phyloP scores from a whole-genome alignment of 768 basidiomycete genomes.

The Tricholoma terreum region DNA sequence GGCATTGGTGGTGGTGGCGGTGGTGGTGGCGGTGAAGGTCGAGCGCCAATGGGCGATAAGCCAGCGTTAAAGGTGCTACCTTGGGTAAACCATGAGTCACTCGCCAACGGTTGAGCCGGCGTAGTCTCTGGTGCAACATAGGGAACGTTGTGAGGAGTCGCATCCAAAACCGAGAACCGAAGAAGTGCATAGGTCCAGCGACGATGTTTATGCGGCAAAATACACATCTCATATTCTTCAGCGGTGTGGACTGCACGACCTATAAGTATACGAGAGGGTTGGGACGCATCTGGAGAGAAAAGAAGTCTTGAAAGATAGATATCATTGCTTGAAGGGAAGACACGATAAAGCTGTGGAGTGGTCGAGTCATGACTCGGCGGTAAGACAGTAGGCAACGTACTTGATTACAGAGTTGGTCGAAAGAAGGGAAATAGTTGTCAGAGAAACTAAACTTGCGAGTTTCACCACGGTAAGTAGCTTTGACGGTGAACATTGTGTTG shows the following conservation, averaged over 20 bases:
- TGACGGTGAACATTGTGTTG: conserved; percentile 66
- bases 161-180: conserved; percentile 60
- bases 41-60: background rate
- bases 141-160: conserved; percentile 37
- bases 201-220: conserved; percentile 47
- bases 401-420: conserved; percentile 58
- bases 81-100: background rate
- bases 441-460: conserved; percentile 65
- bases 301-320: conserved; percentile 67
- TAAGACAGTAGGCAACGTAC: conserved; percentile 34
- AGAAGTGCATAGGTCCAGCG: conserved; percentile 58
- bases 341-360: conserved; percentile 55
- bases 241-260: conserved; percentile 55
- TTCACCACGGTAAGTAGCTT: conserved; percentile 71
- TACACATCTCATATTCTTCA: conserved; percentile 54
- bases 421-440: conserved; percentile 49
- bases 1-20: background rate
- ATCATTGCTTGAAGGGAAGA: conserved; percentile 60
- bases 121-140: background rate
- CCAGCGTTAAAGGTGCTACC: conserved; percentile 2
- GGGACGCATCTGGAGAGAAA: conserved; percentile 60
- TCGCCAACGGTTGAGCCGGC: conserved; percentile 8
- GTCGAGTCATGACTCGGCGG: conserved; percentile 24
- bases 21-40: conserved; percentile 1
- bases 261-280: conserved; percentile 56